Base-by-base conservation (phyloP, 2,329 filamentous ascomycete genomes). In the Dactylellina cionopaga region DNA sequence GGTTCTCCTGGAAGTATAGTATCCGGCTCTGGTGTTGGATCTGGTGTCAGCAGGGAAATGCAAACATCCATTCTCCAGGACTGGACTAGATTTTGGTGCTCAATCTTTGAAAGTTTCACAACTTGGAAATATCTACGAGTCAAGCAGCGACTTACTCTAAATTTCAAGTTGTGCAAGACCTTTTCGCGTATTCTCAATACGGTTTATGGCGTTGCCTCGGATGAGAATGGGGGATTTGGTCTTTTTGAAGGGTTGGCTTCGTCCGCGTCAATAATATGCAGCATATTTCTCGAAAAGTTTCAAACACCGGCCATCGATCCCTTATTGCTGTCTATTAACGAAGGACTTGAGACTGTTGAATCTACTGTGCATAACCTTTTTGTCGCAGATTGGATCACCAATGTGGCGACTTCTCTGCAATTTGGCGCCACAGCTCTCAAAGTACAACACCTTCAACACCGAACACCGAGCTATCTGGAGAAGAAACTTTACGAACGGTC, bases 31-130 rank as follows among this genome's bases (percentile, higher is more conserved):
- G 56, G 47, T 7, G 74, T 71, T 22, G 60, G 71, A 10, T 74
- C 74, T n/a, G 76, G 76, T 11, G 75, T 77, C 24, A 77, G 74
- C 55, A 60, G 72, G 17, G 64, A 69, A 13, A 76, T 78, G 39
- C 76, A 77, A 56, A 74, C 70, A 17, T 75, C 76, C 15, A 78
- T 77, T 27, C 55, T 78, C 17, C 65, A 71, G 29, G 75, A 75
- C 25, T 78, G 75, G 90, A 96, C 75, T 90, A 92, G 78, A 86
- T 90, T 37, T 86, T 96, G 76, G 74, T 85, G 96, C 22, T 92
- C 96, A 77, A 86, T 96, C 5, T 90, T 96, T 76, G 92, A 96
- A 81, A 95, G 90, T 79, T 91, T 90, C 35, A 87, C 88, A 27
- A 92, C 89, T 3, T 99, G 94, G 95, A 89, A 89, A 75, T 97